These are phyloP conservation scores for Agrocybe pediades DNA, from an alignment of 768 basidiomycete genomes.

Conservation along the genomic window DNA sequence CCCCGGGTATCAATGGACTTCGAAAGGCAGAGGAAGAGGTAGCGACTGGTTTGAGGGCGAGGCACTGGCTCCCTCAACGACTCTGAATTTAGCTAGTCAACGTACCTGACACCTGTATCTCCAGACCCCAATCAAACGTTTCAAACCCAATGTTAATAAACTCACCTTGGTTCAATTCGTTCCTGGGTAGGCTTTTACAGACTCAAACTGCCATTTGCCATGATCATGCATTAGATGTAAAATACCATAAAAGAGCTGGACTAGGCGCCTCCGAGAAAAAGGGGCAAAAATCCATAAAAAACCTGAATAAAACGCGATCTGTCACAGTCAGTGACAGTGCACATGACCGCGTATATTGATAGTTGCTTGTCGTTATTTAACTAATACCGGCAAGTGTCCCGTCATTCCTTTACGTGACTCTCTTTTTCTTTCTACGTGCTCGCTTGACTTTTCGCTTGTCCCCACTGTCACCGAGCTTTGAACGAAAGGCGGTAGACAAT, in stretches of 20 bases:
- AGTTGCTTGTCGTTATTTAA: conserved; percentile 16
- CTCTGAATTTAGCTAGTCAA: conserved; percentile 31
- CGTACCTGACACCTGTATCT: not conserved
- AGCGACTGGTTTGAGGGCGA: conserved; percentile 45
- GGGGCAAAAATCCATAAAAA: too few species aligned
- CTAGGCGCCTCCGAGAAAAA: too few species aligned
- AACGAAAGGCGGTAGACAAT: too few species aligned
- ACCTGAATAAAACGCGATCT: conserved; percentile 3
- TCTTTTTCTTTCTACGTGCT: not conserved
- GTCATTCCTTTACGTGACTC: not conserved
- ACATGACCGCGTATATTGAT: conserved; percentile 1
- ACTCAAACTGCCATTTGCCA: too few species aligned
- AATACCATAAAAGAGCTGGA: too few species aligned
- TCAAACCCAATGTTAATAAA: too few species aligned
- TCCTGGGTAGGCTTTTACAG: too few species aligned
- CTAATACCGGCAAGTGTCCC: not conserved
- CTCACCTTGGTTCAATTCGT: too few species aligned
- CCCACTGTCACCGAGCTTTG: too few species aligned
- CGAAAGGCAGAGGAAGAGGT: conserved; percentile 64
- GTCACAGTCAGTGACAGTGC: conserved; percentile 7
- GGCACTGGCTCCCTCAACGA: conserved; percentile 69
- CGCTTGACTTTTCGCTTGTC: not conserved
- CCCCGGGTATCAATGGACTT: conserved; percentile 19
- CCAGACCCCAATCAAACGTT: too few species aligned
- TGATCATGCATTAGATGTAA: too few species aligned